Conservation (phyloP, 768 basidiomycete genomes). For the Tulasnella sp. region DNA sequence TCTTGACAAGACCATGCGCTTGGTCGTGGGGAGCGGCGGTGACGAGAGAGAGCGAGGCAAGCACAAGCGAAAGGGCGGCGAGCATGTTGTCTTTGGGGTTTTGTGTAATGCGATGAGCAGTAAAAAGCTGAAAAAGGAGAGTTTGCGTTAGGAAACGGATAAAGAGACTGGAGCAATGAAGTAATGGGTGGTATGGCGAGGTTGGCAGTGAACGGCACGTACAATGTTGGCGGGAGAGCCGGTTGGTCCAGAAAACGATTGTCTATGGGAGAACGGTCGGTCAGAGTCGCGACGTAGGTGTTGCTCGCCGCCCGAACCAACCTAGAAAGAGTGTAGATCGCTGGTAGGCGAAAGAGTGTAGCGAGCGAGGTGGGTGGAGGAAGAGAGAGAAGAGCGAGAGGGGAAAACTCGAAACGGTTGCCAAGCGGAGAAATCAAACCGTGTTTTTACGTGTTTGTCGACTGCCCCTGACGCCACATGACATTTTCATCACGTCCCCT, state of each 20-base stretch:
- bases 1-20: background rate
- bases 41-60: constrained; percentile 1
- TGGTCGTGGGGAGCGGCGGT: background rate
- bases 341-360: background rate
- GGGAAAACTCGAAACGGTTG: background rate
- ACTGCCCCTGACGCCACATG: constrained; percentile 6
- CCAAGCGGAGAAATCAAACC: constrained; percentile 2
- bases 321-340: constrained; percentile 3
- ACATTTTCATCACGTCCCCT: background rate
- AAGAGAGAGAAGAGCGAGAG: background rate
- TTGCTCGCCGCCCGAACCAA: background rate
- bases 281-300: background rate
- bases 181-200: background rate
- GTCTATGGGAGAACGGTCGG: constrained; percentile 20
- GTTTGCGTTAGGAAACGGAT: background rate
- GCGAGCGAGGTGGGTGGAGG: constrained; percentile 4
- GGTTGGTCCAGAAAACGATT: constrained; percentile 27
- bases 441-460: background rate
- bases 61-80: background rate
- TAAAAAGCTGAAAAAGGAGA: constrained; percentile 4
- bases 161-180: background rate
- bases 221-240: constrained; percentile 9
- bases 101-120: background rate
- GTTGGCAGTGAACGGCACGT: background rate
- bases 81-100: constrained; percentile 22